Evolutionary conservation across 768 basidiomycete species (phyloP), one percentile per base, ranked within the genome.

Genomic region (Sarcodon aspratus): DNA sequence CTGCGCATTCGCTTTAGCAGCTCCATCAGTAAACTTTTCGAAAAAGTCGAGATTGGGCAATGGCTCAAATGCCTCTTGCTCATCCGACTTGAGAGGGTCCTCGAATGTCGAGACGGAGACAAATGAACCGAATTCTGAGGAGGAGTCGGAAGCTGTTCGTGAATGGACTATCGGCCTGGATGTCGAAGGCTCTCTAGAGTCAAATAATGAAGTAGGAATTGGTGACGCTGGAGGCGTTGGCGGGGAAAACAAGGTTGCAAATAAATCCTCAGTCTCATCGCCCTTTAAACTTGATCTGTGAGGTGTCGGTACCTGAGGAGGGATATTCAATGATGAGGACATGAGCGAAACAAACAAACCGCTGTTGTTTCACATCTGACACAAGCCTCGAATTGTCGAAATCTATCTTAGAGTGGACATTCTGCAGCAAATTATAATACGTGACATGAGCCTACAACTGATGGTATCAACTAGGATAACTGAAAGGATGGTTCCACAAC

Each of bases 81-180:
- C 9, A 45, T 45, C 9, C 36, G 49, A 32, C 32, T 54, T 59
- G 21, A 78, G 63, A 3, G 80, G 78, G 50, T 82, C 78, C 34
- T 80, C 73, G 8, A 66, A 56, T 0, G 73, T 63, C 0, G 75
- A 66, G 1, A 82, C 78, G 3, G 75, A 75, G 1, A 83, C 75
- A 46, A 82, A 82, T 0, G 77, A 66, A 9, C 80, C 79, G 56
- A 80, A 81, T 15, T 82, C 80, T 0, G 17, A 9, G 40, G 73
- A 74, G 54, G 72, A 70, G 6, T 50, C 52, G 10, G 61, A 60
- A 4, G 50, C 27, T 15, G 49, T 52, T 6, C 57, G 54, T 6
- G 50, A 48, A 51, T 56, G 57, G 48, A 34, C 3, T 45, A 50
- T 2, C 42, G 51, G 43, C 33, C 43, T 33, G 11, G 47, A n/a